A percentile compares a stretch with the other conserved stretches of the same genome.
Evolutionary conservation across 164 flowering plant species (phyloP).

Genomic region (Protea cynaroides): DNA sequence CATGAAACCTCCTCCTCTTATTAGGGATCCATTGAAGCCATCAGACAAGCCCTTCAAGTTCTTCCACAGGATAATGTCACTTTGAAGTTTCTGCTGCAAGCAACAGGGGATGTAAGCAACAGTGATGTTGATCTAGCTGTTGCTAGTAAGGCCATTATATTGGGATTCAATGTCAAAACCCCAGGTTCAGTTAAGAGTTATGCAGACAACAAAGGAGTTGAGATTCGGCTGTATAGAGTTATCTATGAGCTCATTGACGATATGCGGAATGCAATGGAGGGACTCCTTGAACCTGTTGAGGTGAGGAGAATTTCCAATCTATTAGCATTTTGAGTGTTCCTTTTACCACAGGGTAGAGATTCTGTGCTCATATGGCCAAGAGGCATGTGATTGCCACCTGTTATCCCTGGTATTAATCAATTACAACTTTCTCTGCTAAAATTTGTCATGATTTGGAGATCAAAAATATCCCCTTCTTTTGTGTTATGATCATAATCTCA

Average conservation of each 20-base stretch:
- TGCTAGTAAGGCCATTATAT: constrained; percentile 68
- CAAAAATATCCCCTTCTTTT: neutral
- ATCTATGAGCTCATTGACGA: constrained; percentile 93
- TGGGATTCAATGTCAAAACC: constrained; percentile 83
- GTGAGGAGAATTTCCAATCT: constrained; percentile 23
- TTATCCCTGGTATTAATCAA: neutral
- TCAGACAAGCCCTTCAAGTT: constrained; percentile 79
- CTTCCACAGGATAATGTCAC: constrained; percentile 90
- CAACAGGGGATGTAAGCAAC: constrained; percentile 73
- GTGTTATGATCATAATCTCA: neutral
- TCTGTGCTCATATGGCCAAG: neutral
- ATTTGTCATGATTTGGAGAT: neutral
- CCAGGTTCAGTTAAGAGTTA: constrained; percentile 73
- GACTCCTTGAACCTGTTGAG: constrained; percentile 81
- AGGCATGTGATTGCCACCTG: neutral
- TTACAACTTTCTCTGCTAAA: neutral
- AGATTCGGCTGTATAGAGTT: constrained; percentile 73
- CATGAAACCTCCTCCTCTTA: constrained; percentile 10
- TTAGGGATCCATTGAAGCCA: constrained; percentile 94
- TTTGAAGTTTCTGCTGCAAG: constrained; percentile 77
- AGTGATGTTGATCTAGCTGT: constrained; percentile 92
- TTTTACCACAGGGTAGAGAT: neutral
- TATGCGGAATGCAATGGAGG: constrained; percentile 88
- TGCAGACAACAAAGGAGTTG: constrained; percentile 70
- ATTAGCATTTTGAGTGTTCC: neutral